phyloP scores from a whole-genome alignment of 1,284 basidiomycete species.

The Flammula alnicola region DNA sequence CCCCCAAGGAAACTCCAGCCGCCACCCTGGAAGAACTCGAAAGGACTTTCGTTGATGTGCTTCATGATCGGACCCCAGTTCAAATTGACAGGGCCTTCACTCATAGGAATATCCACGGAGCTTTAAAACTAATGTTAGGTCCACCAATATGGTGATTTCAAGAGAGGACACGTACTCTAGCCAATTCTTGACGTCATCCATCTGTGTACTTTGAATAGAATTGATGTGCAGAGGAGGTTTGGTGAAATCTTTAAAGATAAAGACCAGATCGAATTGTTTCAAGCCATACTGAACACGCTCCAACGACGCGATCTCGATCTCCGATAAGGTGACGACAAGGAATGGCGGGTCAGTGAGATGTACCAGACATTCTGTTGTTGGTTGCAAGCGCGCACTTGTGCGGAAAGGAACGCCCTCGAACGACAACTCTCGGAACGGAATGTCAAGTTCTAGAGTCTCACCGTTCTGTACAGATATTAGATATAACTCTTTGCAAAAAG shows the following conservation, averaged over 20 bases:
- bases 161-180: slow-evolving; percentile 69
- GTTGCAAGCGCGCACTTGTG: slow-evolving; percentile 92
- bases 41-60: slow-evolving; percentile 93
- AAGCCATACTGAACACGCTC: slow-evolving; percentile 97
- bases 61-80: slow-evolving; percentile 99
- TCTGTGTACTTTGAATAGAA: slow-evolving; percentile 87
- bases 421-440: slow-evolving; percentile 96
- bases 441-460: slow-evolving; percentile 91
- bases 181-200: slow-evolving; percentile 98
- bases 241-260: slow-evolving; percentile 97
- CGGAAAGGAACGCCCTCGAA: slow-evolving; percentile 98
- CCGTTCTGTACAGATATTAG: slow-evolving; percentile 54
- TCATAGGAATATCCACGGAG: slow-evolving; percentile 95
- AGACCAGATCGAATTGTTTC: slow-evolving; percentile 97
- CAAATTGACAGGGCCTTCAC: slow-evolving; percentile 96
- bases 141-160: background rate
- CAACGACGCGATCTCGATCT: slow-evolving; percentile 96
- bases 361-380: slow-evolving; percentile 96
- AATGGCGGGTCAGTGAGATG: slow-evolving; percentile 97
- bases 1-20: slow-evolving; percentile 95
- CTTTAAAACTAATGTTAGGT: slow-evolving; percentile 43
- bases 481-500: slow-evolving; percentile 20
- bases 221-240: slow-evolving; percentile 93
- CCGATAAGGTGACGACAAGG: slow-evolving; percentile 91
- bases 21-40: slow-evolving; percentile 95